Conservation (phyloP, 2,329 filamentous ascomycete species). For the Claviceps maximensis region DNA sequence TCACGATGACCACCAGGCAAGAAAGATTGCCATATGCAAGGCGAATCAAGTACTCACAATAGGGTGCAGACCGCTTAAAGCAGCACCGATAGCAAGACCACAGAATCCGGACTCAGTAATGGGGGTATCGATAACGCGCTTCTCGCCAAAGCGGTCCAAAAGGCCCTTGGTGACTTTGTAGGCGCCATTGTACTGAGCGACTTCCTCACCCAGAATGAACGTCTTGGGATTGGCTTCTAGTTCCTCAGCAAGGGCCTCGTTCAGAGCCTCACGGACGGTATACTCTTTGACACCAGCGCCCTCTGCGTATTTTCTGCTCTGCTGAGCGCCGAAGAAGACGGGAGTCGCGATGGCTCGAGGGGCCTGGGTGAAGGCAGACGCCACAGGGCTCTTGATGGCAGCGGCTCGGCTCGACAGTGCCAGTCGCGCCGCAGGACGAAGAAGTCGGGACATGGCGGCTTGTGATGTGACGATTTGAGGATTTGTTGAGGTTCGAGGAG, state of each 20-base stretch:
- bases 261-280: slow-evolving; percentile 92
- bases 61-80: slow-evolving; percentile 85
- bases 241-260: slow-evolving; percentile 96
- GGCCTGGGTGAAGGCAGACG: slow-evolving; percentile 21
- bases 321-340: slow-evolving; percentile 26
- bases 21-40: background rate
- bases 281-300: slow-evolving; percentile 67
- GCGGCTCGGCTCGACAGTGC: slow-evolving; percentile 29
- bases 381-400: slow-evolving; percentile 20
- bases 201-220: slow-evolving; percentile 93
- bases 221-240: slow-evolving; percentile 90
- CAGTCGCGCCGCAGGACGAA: slow-evolving; percentile 37
- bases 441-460: slow-evolving; percentile 35
- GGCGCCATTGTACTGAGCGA: slow-evolving; percentile 98
- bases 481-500: slow-evolving; percentile 6
- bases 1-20: too few relatives aligned
- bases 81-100: slow-evolving; percentile 88
- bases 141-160: slow-evolving; percentile 91
- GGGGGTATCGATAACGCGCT: slow-evolving; percentile 93
- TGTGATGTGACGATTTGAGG: slow-evolving; percentile 2
- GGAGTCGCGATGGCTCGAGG: slow-evolving; percentile 22
- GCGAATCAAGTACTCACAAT: slow-evolving; percentile 50
- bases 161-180: slow-evolving; percentile 99
- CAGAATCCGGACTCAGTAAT: slow-evolving; percentile 96
- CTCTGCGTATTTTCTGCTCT: slow-evolving; percentile 44